phyloP scores from a whole-genome alignment of 371 early-diverging fungal genomes.

The Umbelopsis sp. region DNA sequence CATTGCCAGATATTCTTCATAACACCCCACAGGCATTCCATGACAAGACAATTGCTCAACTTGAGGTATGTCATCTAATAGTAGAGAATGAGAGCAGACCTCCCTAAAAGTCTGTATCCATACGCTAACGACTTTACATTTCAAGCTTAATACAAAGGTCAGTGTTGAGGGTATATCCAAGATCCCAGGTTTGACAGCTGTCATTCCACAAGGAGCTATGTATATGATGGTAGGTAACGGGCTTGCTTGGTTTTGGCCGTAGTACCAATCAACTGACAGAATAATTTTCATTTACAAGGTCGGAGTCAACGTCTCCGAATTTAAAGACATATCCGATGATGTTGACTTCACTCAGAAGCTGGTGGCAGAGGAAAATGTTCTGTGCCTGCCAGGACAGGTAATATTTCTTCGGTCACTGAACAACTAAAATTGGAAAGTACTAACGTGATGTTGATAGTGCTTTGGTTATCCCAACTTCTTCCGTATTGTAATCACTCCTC shows the following conservation, averaged over 20 bases:
- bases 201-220: slow-evolving; percentile 93
- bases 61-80: slow-evolving; percentile 49
- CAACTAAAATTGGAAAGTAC: not conserved
- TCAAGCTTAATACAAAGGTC: slow-evolving; percentile 68
- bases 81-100: not conserved
- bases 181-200: slow-evolving; percentile 76
- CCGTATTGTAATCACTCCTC: slow-evolving; percentile 84
- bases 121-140: slow-evolving; percentile 2
- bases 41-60: slow-evolving; percentile 66
- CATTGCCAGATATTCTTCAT: slow-evolving; percentile 79
- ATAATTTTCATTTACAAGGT: slow-evolving; percentile 28
- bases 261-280: not conserved
- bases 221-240: slow-evolving; percentile 76
- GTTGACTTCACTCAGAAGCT: slow-evolving; percentile 84
- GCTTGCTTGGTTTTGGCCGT: not conserved
- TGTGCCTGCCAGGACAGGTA: slow-evolving; percentile 85
- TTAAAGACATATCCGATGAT: slow-evolving; percentile 76
- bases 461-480: slow-evolving; percentile 83
- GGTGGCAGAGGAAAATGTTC: slow-evolving; percentile 83
- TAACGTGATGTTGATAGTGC: slow-evolving; percentile 45
- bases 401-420: not conserved
- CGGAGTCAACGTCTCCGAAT: slow-evolving; percentile 70
- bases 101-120: not conserved
- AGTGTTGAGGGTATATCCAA: slow-evolving; percentile 61
- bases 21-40: slow-evolving; percentile 73